Conservation (phyloP, 257 asterid species). For the Jaltomata sinuosa region DNA sequence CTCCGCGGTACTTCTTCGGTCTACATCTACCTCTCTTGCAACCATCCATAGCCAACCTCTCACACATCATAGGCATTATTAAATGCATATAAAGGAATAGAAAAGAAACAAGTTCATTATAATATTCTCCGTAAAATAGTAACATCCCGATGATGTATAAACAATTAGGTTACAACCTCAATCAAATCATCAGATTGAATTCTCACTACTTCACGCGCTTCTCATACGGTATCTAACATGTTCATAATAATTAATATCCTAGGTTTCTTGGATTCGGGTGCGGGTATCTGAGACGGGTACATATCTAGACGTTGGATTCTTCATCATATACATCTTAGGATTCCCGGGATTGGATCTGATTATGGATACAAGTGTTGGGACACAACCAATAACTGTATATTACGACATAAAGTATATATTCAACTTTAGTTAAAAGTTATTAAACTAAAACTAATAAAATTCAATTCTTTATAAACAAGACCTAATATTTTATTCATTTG, state of each 20-base stretch:
- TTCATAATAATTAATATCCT: not conserved
- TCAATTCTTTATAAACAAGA: not conserved
- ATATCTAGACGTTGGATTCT: not conserved
- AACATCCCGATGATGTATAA: not conserved
- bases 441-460: not conserved
- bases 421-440: not conserved
- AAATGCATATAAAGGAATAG: not conserved
- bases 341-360: not conserved
- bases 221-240: not conserved
- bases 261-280: not conserved
- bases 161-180: not conserved
- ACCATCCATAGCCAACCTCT: no score
- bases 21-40: no score
- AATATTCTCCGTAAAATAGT: not conserved
- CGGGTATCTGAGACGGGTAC: not conserved
- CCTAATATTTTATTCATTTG: not conserved
- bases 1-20: no score
- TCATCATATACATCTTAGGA: not conserved
- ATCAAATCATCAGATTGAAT: not conserved
- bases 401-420: not conserved
- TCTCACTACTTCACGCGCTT: not conserved
- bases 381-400: not conserved
- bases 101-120: not conserved
- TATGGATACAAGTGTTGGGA: rapidly evolving
- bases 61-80: not conserved